Evolutionary conservation across 331 rosid species (phyloP).

Genomic region (Acacia pycnantha): DNA sequence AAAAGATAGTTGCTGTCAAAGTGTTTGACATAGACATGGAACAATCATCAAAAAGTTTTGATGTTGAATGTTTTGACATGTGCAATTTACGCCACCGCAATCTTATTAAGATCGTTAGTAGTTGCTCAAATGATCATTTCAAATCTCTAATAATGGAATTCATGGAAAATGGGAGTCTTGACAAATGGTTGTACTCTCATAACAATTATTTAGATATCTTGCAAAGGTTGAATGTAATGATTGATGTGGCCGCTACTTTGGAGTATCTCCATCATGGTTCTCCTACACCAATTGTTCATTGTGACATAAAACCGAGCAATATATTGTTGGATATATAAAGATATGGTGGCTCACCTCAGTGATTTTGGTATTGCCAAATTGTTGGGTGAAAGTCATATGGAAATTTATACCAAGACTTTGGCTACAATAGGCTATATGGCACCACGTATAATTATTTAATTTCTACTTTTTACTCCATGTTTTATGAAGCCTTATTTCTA

Average conservation of each 20-base stretch:
- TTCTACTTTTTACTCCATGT: too few species aligned
- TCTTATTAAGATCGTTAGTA: neutral
- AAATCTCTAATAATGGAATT: too few species aligned
- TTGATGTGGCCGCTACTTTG: too few species aligned
- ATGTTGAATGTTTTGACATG: neutral
- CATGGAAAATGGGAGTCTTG: too few species aligned
- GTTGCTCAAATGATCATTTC: too few species aligned
- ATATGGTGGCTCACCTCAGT: neutral
- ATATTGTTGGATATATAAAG: neutral
- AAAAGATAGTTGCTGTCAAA: neutral
- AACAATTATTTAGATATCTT: too few species aligned
- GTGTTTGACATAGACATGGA: slow-evolving; percentile 4
- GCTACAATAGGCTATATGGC: too few species aligned
- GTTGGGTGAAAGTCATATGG: neutral
- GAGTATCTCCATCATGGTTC: too few species aligned
- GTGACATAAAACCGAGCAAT: neutral
- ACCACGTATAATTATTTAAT: too few species aligned
- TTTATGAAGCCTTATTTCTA: too few species aligned
- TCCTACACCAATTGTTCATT: neutral
- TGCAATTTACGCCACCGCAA: slow-evolving; percentile 3
- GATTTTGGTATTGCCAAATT: neutral
- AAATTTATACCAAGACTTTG: neutral
- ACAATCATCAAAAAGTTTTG: neutral
- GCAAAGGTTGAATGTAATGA: too few species aligned
- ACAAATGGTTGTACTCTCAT: too few species aligned